phyloP scores from a whole-genome alignment of 805 yeast genomes.

The Torulaspora quercuum region DNA sequence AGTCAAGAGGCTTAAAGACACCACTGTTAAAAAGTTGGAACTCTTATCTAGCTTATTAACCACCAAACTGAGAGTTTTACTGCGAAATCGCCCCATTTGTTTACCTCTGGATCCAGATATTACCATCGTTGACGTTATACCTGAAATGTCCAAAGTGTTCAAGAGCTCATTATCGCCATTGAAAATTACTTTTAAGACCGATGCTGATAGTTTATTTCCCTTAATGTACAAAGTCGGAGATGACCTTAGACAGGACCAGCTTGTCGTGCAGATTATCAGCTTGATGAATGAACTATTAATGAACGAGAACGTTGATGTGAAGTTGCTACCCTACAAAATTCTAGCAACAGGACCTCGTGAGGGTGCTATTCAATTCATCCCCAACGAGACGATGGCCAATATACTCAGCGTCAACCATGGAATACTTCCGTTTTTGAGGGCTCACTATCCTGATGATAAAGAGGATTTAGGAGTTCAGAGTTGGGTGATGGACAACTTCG shows the following conservation, averaged over 20 bases:
- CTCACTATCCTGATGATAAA: constrained; percentile 55
- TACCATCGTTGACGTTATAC: constrained; percentile 67
- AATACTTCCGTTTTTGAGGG: constrained; percentile 64
- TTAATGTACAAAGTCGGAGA: constrained; percentile 93
- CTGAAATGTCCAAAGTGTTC: constrained; percentile 80
- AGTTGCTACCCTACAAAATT: constrained; percentile 83
- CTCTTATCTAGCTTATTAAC: constrained; percentile 48
- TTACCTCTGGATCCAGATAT: constrained; percentile 83
- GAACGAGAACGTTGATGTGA: constrained; percentile 86
- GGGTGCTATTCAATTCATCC: constrained; percentile 93
- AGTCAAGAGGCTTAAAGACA: constrained; percentile 64
- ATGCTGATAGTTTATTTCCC: constrained; percentile 53
- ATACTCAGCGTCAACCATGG: constrained; percentile 73
- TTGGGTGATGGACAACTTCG: constrained; percentile 87
- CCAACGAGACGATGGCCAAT: constrained; percentile 82
- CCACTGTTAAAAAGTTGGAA: constrained; percentile 73
- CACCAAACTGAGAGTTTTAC: constrained; percentile 42
- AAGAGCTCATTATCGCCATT: constrained; percentile 89
- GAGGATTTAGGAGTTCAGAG: constrained; percentile 37
- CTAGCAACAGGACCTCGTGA: constrained; percentile 87
- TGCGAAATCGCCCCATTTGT: constrained; percentile 49
- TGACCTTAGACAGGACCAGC: constrained; percentile 92
- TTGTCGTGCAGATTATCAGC: constrained; percentile 88
- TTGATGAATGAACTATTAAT: constrained; percentile 85
- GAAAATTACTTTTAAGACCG: constrained; percentile 71